Base-by-base conservation (phyloP, 176 grass and related monocot species). In the Paspalum vaginatum region DNA sequence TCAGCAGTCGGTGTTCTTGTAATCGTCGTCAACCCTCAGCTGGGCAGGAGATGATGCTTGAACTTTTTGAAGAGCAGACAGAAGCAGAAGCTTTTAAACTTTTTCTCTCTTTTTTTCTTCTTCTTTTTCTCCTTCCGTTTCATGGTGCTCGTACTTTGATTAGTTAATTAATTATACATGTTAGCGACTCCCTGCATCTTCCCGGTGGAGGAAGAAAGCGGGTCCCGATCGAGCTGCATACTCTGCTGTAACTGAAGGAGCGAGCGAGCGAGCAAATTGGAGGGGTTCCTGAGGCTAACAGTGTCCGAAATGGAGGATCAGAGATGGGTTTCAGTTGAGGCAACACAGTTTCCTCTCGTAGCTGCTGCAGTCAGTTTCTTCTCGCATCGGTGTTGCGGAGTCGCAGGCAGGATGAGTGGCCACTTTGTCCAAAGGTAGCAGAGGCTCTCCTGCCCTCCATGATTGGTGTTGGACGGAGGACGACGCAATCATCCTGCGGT, bases 1-100 rank as follows among this genome's bases (percentile, higher is more conserved):
- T 4, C 70, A 85, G 40, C 50, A 82, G 32, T 83, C 81, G 39
- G 84, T 80, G 52, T 89, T 87, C 89, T 73, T 91, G 85, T 89
- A 73, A 85, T 67, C 38, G 10, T 6, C 10, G 22, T 8, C n/a
- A 10, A 2, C 2, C 13, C 16, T 14, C 13, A n/a, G n/a, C n/a
- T 14, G 14, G 12, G 0, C 2, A 32, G 32, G 32, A 8, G 8
- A 9, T 57, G 37, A 65, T 11, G 62, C 62, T 41, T 66, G n/a
- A 43, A 66, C 63, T 24, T 68, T 16, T 46, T 45, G n/a, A 22
- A 2, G 8, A 22, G 20, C 18, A 12, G 41, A 21, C 42, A 25
- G 11, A 46, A 14, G 41, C 43, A 46, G 43, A 69, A 69, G 20
- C 42, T 68, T 22, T 14, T 45, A 22, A 11, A 5, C 43, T 7